Evolutionary conservation across 129 eudicot species (phyloP).

Genomic region (Artemisia annua): DNA sequence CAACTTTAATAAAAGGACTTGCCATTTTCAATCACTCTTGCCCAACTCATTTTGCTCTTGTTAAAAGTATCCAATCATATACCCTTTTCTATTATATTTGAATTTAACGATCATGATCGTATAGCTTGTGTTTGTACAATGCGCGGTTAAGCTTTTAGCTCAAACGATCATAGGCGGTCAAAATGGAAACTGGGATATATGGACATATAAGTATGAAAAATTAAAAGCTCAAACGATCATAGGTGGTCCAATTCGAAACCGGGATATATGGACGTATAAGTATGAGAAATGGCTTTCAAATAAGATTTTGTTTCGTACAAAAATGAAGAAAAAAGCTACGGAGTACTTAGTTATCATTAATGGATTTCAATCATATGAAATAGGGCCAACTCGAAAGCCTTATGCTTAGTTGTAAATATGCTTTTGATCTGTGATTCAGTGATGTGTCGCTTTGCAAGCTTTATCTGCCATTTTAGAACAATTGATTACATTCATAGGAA

Average conservation of each 20-base stretch:
- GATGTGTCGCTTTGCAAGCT: constrained; percentile 17
- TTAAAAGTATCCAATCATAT: constrained; percentile 33
- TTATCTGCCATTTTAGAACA: constrained; percentile 19
- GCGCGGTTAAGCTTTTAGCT: too few relatives aligned
- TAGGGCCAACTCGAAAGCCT: constrained; percentile 30
- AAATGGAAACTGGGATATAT: too few relatives aligned
- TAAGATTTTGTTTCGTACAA: too few relatives aligned
- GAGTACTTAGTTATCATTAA: background rate
- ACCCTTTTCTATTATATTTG: background rate
- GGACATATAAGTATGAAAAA: too few relatives aligned
- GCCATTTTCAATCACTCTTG: constrained; percentile 36
- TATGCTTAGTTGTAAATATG: constrained; percentile 30
- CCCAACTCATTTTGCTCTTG: constrained; percentile 24
- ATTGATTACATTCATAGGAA: constrained; percentile 18
- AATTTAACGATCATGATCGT: background rate
- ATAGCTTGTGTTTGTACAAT: background rate
- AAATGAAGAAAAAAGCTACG: too few relatives aligned
- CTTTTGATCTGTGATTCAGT: constrained; percentile 40
- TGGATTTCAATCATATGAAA: constrained; percentile 28
- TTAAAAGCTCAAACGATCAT: too few relatives aligned
- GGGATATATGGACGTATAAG: too few relatives aligned
- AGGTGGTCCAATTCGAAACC: too few relatives aligned
- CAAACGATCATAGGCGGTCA: too few relatives aligned
- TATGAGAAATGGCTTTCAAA: too few relatives aligned
- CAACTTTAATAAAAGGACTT: constrained; percentile 30